Percentiles rank a stretch among this genome's conserved stretches.
phyloP scores from a whole-genome alignment of 164 flowering plant genomes.

The Cinnamomum chago region DNA sequence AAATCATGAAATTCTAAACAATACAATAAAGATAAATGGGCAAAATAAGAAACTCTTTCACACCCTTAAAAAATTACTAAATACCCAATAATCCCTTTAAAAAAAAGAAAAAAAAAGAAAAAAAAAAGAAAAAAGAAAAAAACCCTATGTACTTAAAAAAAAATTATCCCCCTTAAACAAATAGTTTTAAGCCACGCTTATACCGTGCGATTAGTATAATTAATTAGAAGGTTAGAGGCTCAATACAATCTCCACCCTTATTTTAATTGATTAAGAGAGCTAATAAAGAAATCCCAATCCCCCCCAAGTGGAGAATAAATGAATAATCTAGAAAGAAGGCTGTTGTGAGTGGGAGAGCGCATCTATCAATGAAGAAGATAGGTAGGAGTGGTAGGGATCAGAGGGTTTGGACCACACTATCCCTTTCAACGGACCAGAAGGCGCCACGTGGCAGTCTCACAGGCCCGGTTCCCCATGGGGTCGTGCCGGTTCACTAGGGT shows the following conservation, averaged over 20 bases:
- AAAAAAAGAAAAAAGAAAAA: too few relatives aligned
- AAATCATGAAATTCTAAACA: too few relatives aligned
- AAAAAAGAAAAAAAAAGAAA: too few relatives aligned
- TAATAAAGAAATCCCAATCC: neutral
- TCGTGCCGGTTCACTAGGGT: conserved; percentile 1
- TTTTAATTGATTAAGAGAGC: too few relatives aligned
- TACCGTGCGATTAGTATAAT: neutral
- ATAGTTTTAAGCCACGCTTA: neutral
- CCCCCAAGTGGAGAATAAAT: neutral
- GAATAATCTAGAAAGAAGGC: neutral
- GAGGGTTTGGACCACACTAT: neutral
- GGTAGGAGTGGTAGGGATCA: neutral
- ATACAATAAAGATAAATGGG: too few relatives aligned
- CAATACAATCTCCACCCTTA: neutral
- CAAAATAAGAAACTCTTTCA: too few relatives aligned
- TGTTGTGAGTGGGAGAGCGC: neutral
- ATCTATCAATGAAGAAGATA: neutral
- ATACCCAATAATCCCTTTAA: too few relatives aligned
- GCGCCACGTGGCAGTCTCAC: neutral
- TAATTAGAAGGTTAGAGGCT: neutral
- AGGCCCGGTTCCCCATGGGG: neutral
- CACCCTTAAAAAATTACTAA: too few relatives aligned
- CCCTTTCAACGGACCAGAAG: neutral
- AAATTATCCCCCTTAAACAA: too few relatives aligned
- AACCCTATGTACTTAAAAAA: too few relatives aligned